These are phyloP conservation scores for Myrmaecium sp. DNA, from an alignment of 2,329 filamentous ascomycete genomes.

Conservation along the genomic window DNA sequence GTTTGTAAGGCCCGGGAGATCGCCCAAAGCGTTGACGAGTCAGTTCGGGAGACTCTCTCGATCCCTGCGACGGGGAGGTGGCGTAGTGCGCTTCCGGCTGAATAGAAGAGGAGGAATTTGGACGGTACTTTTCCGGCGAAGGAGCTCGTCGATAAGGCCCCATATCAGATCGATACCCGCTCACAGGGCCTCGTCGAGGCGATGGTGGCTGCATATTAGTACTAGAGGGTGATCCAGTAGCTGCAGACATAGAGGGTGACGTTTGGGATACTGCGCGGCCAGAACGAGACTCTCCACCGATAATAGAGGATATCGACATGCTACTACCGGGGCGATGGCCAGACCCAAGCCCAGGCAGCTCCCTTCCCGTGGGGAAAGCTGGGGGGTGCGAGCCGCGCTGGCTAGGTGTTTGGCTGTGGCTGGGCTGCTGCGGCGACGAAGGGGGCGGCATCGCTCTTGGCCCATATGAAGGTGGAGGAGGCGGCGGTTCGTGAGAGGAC, in stretches of 20 bases:
- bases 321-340: conserved; percentile 41
- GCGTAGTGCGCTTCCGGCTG: conserved; percentile 15
- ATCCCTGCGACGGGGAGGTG: conserved; percentile 16
- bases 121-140: conserved; percentile 20
- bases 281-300: no score
- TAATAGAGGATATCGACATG: conserved; percentile 61
- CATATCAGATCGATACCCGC: conserved; percentile 17
- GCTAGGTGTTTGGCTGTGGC: conserved; percentile 19
- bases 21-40: conserved; percentile 15
- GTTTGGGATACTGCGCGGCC: no score
- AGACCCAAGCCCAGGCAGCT: conserved; percentile 34
- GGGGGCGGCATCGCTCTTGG: conserved; percentile 32
- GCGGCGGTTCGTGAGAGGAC: conserved; percentile 20
- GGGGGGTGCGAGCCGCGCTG: conserved; percentile 28
- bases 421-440: conserved; percentile 28
- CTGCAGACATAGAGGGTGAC: conserved; percentile 22
- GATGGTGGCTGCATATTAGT: conserved; percentile 31
- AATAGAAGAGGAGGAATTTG: conserved; percentile 11
- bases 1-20: conserved; percentile 16
- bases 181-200: conserved; percentile 18
- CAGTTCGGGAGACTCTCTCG: conserved; percentile 19
- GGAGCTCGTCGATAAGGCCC: conserved; percentile 18
- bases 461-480: conserved; percentile 24
- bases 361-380: conserved; percentile 33
- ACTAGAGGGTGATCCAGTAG: conserved; percentile 19